phyloP scores from a whole-genome alignment of 495 filamentous ascomycete genomes.

The Xylaria curta region DNA sequence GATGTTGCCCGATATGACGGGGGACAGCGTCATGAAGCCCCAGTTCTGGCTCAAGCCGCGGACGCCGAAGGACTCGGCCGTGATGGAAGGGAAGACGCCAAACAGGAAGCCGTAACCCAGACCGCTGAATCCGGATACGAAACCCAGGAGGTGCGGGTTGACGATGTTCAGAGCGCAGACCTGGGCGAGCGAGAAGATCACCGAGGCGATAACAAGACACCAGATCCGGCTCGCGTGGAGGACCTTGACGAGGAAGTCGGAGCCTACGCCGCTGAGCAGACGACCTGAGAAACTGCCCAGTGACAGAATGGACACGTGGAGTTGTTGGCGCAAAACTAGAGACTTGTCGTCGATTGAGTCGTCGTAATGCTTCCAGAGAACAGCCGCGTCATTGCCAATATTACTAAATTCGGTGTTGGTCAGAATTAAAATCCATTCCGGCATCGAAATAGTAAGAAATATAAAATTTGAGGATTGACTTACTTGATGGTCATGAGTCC shows the following conservation, averaged over 20 bases:
- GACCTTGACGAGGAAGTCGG: conserved; percentile 83
- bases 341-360: conserved; percentile 72
- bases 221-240: conserved; percentile 83
- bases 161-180: conserved; percentile 76
- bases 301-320: conserved; percentile 93
- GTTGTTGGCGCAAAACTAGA: conserved; percentile 81
- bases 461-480: conserved; percentile 36
- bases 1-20: conserved; percentile 83
- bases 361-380: conserved; percentile 84
- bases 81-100: conserved; percentile 90
- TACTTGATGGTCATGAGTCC: conserved; percentile 99
- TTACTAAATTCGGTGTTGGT: conserved; percentile 64
- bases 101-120: conserved; percentile 94
- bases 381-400: conserved; percentile 87
- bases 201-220: conserved; percentile 79
- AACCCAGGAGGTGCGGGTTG: conserved; percentile 77
- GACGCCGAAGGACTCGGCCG: conserved; percentile 90
- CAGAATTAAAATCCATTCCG: too few relatives aligned
- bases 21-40: conserved; percentile 90
- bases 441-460: neutral
- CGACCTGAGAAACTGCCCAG: conserved; percentile 83
- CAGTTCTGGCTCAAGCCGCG: conserved; percentile 89
- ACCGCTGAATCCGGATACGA: conserved; percentile 84
- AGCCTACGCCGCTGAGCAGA: conserved; percentile 82
- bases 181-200: conserved; percentile 82